Evolutionary conservation across 2,329 filamentous ascomycete genomes (phyloP).

Genomic region (Alternaria ventricosa): DNA sequence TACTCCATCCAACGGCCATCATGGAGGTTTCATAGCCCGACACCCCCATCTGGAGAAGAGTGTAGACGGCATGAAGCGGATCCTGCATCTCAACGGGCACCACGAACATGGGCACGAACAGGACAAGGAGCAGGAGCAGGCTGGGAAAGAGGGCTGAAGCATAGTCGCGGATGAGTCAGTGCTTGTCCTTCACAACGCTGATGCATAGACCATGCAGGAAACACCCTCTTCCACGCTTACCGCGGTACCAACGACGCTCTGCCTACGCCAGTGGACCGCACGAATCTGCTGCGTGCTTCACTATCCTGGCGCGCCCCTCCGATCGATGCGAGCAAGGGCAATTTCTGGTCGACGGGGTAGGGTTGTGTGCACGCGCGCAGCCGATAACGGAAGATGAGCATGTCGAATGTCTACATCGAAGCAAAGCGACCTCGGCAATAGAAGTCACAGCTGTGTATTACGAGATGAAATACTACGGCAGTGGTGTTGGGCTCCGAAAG

Average conservation of each 20-base stretch:
- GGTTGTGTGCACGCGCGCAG: neutral
- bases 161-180: neutral
- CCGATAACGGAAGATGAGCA: neutral
- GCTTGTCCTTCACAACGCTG: constrained; percentile 1
- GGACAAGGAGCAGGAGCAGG: constrained; percentile 8
- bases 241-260: neutral
- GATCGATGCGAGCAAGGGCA: neutral
- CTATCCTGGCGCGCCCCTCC: neutral
- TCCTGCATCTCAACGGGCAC: constrained; percentile 48
- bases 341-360: neutral
- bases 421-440: neutral
- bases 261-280: neutral
- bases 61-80: constrained; percentile 54
- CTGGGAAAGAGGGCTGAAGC: constrained; percentile 17
- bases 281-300: neutral
- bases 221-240: neutral
- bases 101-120: constrained; percentile 11
- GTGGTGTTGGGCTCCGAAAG: neutral
- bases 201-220: neutral
- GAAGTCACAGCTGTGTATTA: neutral
- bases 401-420: neutral
- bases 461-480: too few relatives aligned
- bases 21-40: constrained; percentile 41
- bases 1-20: constrained; percentile 18
- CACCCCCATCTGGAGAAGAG: constrained; percentile 53